A percentile compares a stretch with the other conserved stretches of the same genome.
Conservation (phyloP, 2,329 filamentous ascomycete species). For the Sporothrix sp. region DNA sequence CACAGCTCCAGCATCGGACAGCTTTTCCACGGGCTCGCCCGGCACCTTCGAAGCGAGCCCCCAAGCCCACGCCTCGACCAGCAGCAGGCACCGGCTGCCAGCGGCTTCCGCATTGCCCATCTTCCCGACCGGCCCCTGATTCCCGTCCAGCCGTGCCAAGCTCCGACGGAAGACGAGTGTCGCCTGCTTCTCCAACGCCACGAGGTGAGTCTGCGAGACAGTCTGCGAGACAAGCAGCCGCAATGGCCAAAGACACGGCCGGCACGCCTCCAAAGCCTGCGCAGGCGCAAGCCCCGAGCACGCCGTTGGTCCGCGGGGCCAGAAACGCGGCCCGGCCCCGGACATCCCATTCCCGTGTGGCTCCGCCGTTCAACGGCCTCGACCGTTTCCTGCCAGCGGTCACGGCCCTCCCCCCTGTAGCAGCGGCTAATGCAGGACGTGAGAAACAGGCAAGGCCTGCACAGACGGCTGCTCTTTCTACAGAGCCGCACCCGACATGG, state of each 20-base stretch:
- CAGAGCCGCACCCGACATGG: no score
- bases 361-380: neutral
- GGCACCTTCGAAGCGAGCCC: neutral
- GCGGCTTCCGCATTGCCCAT: constrained; percentile 15
- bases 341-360: neutral
- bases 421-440: neutral
- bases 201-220: neutral
- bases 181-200: constrained; percentile 9
- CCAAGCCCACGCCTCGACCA: neutral
- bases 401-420: neutral
- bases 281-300: neutral
- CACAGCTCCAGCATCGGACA: constrained; percentile 2
- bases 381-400: neutral
- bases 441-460: neutral
- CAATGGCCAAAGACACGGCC: neutral
- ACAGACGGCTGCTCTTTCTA: neutral
- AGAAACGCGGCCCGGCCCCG: neutral
- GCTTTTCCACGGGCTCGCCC: constrained; percentile 3
- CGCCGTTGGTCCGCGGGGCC: neutral
- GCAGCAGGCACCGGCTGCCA: neutral
- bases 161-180: constrained; percentile 24
- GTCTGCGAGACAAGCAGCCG: neutral
- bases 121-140: constrained; percentile 22
- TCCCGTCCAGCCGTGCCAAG: constrained; percentile 16
- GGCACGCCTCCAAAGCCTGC: neutral